Base-by-base conservation (phyloP, 192 early-diverging fungal species). In the Podila epicladia region DNA sequence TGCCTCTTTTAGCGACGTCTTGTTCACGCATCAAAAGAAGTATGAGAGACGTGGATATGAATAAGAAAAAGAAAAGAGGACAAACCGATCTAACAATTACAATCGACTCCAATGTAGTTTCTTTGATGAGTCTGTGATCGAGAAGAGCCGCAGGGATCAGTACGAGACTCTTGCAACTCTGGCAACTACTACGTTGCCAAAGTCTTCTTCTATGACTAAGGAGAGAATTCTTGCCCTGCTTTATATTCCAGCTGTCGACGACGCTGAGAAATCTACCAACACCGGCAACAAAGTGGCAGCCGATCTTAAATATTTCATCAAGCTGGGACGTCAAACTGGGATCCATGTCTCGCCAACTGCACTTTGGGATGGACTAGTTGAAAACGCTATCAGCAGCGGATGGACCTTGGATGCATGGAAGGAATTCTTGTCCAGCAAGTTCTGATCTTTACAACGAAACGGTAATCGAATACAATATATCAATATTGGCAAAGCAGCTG, bases 301-400 rank as follows among this genome's bases (percentile, higher is more conserved):
- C 38, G 89, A 92, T 41, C 84, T 94, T 48, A 95, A 95, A 74
- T 84, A 86, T 71, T 88, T 89, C 45, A 88, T 95, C 57, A 86
- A 83, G 57, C 49, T 93, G 2, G 90, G 85, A 3, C 89, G 94
- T 62, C 90, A 93, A 45, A 88, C 87, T 58, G 91, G 90, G 3
- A 91, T 95, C 73, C 94, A 95, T 72, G 91, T 94, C 37, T 90
- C 88, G 57, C 94, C 94, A 3, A 94, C 94, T 5, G 90, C 92
- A 4, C 66, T 93, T 3, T 87, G 88, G 66, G 91, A 95, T 71
- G 92, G 93, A 2, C 38, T 89, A 22, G 73, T 85, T 37, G 90
- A 94, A 65, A 88, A 90, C 64, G 55, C 62, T n/a, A 86, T 94
- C 3, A 92, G 90, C 19, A 91, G 89, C 68, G 79, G 89, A 2